Base-by-base conservation (phyloP, 2,329 filamentous ascomycete species). In the Botrytis elliptica region DNA sequence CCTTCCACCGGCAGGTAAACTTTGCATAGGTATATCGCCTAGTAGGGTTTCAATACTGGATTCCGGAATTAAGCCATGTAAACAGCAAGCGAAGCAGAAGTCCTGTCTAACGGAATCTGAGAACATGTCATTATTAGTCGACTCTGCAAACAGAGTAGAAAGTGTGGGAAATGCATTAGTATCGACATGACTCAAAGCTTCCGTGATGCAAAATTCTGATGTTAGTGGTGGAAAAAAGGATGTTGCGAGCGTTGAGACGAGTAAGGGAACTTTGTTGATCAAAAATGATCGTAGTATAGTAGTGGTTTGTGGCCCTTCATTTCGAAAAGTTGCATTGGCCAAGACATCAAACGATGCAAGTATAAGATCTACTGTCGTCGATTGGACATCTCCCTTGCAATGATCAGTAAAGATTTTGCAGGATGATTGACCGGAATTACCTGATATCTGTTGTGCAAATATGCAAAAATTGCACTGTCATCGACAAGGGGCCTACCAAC, bases 271-370 rank as follows among this genome's bases (percentile, higher is more conserved):
- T 79, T 90, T 87, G 88, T 94, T 89, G 77, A 97, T 92, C 38
- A 99, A 86, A 80, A 96, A 99, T 0, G 95, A 97, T 52, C 94
- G 91, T 70, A 97, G 86, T 29, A 95, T 84, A 74, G 94, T 91
- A 73, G 93, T 87, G 0, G 86, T 87, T 70, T 89, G 85, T 29
- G 82, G 81, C 14, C 88, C 84, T 78, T 91, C 89, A 64, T 86
- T 88, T 55, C 92, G 89, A 77, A 96, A 93, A 76, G 95, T 92
- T 8, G 92, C 92, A 79, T 97, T 97, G 52, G 94, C 93, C 25
- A 99, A 85, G 8, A 97, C 88, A 78, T 98, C 95, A 79, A 99
- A 98, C 0, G 94, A 91, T 1, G 94, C 93, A 16, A 95, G 88
- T 60, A 98, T 92, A 2, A 98, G 86, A 78, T 98, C 94, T 71